Base-by-base conservation (phyloP, 768 basidiomycete genomes). In the Lactifluus pinguis region DNA sequence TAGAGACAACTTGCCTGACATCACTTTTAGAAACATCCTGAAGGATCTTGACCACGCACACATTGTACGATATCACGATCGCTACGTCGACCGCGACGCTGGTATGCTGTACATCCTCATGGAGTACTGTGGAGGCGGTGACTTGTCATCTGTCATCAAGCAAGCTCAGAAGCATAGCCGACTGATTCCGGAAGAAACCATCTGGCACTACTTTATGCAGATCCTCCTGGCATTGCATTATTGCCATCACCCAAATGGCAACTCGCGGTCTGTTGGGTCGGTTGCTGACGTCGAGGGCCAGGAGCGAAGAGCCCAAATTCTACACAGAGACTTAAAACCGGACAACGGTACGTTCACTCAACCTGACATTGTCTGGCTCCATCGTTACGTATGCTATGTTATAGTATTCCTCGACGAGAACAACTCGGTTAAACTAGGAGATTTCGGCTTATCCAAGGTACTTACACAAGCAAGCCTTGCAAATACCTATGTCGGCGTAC, bases 81-180 rank as follows among this genome's bases (percentile, higher is more conserved):
- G 93, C 63, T 79, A 89, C 69, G 91, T 98, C 60, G 97, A 99
- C 76, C 80, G 89, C 63, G 90, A 94, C 53, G 80, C 83, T 42
- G 92, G 92, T 21, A 89, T 94, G 59, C 83, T 98, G 48, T 98
- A 98, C 72, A 98, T 99, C 63, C 79, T 98, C 66, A 99, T 98
- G 97, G 97, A 99, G 76, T 98, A 92, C 72, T 99, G 97, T 69
- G 94, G 92, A 5, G 95, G 94, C 21, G 97, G 97, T 13, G 97
- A 99, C 76, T 81, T 99, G 56, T 91, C 91, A 1, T 76, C 81
- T 39, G 74, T 97, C 68, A 97, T 98, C 72, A 90, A 92, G 69
- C 85, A 84, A 63, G 82, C 89, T 1, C 72, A 77, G 62, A 85
- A 84, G 69, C 77, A 82, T 57, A 83, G 80, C 61, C 80, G 87